Percentiles rank a stretch among this genome's conserved stretches.
Evolutionary conservation across 2,329 filamentous ascomycete genomes (phyloP).

Genomic region (Coniochaeta sp.): DNA sequence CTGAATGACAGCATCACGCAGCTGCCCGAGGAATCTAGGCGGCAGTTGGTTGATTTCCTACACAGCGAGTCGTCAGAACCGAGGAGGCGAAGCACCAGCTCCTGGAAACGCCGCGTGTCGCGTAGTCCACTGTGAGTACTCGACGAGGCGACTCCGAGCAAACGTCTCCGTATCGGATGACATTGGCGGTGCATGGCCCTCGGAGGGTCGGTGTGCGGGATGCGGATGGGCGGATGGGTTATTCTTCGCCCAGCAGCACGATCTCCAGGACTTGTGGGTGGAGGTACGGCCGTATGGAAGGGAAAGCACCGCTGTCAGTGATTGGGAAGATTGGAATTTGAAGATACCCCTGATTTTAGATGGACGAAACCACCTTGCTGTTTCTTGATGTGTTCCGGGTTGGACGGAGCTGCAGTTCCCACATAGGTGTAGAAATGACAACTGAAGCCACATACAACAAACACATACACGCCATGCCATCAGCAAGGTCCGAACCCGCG

Average conservation of each 20-base stretch:
- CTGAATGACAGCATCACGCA: constrained; percentile 22
- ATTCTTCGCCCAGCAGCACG: not conserved
- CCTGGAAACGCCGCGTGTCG: not conserved
- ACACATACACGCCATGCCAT: not conserved
- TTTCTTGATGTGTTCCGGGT: not conserved
- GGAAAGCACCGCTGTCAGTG: not conserved
- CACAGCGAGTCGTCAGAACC: not conserved
- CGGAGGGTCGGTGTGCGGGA: not conserved
- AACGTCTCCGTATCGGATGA: not conserved
- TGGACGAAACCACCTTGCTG: not conserved
- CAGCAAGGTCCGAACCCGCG: no score
- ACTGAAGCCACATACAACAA: not conserved
- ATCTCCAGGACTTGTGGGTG: not conserved
- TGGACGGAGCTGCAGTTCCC: not conserved
- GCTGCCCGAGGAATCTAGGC: constrained; percentile 17
- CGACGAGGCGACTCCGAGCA: not conserved
- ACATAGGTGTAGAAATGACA: not conserved
- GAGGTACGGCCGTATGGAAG: not conserved
- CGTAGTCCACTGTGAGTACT: not conserved
- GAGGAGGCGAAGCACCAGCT: not conserved
- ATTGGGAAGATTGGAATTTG: not conserved
- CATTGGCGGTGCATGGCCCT: not conserved
- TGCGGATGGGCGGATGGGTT: not conserved
- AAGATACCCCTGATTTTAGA: not conserved
- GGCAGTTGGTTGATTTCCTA: constrained; percentile 15